A percentile compares a stretch with the other conserved stretches of the same genome.
phyloP scores from a whole-genome alignment of 805 yeast genomes.

The Myxozyma sirexii region DNA sequence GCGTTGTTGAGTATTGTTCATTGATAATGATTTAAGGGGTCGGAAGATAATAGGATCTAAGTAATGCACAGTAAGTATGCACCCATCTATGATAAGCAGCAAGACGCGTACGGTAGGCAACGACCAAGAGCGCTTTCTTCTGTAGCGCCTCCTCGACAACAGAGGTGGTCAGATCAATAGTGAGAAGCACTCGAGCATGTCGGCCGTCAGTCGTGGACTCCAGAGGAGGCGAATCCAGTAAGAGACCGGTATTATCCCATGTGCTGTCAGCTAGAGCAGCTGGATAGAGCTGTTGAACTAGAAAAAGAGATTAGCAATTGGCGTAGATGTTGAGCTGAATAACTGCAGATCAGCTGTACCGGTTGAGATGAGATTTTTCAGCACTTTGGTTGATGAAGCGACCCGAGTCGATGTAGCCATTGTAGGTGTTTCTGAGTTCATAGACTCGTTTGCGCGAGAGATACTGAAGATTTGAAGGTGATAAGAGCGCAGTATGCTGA shows the following conservation, averaged over 20 bases:
- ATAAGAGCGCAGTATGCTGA: no score
- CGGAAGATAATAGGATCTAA: conserved; percentile 84
- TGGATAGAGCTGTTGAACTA: conserved; percentile 79
- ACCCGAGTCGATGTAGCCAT: background rate
- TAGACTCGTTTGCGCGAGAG: no score
- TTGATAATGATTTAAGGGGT: conserved; percentile 74
- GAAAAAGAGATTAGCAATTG: background rate
- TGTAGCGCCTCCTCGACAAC: conserved; percentile 85
- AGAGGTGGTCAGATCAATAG: conserved; percentile 80
- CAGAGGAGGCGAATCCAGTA: conserved; percentile 64
- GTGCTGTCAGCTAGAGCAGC: conserved; percentile 74
- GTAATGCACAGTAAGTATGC: background rate
- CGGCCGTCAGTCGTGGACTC: conserved; percentile 20
- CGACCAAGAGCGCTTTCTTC: conserved; percentile 53
- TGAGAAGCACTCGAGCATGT: conserved; percentile 55
- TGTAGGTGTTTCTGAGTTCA: background rate
- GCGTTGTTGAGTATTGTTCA: conserved; percentile 76
- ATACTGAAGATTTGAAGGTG: no score
- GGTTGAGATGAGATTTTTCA: conserved; percentile 19
- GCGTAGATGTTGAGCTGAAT: background rate
- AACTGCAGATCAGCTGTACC: conserved; percentile 5
- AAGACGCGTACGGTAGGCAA: conserved; percentile 65
- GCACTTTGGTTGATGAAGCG: conserved; percentile 12
- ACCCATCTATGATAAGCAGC: background rate
- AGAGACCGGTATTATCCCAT: conserved; percentile 95